phyloP scores from a whole-genome alignment of 176 grass and related monocot species.

The Bolboschoenus planiculmis region DNA sequence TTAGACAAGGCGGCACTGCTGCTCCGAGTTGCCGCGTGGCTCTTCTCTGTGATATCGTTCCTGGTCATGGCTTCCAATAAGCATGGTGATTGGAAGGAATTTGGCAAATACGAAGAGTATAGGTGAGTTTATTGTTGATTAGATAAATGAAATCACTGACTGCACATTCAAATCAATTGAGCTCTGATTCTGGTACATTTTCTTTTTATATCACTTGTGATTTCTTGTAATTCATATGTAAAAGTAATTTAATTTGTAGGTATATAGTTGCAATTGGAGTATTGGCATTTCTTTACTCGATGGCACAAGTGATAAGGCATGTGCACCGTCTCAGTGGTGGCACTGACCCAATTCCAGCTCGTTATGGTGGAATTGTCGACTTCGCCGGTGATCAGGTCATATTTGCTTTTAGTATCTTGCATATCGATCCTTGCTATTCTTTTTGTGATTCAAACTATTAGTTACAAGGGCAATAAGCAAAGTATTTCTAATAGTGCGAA shows the following conservation, averaged over 20 bases:
- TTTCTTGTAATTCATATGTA: too few species aligned
- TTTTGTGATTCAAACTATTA: too few species aligned
- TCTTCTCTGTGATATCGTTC: constrained; percentile 41
- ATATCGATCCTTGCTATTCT: background rate
- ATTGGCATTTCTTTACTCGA: constrained; percentile 58
- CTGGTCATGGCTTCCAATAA: constrained; percentile 54
- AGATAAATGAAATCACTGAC: background rate
- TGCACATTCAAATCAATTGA: background rate
- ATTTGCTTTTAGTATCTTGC: background rate
- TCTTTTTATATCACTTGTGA: too few species aligned
- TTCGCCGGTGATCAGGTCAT: constrained; percentile 80
- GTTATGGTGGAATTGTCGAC: constrained; percentile 39
- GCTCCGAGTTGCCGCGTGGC: constrained; percentile 34
- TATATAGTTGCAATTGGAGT: constrained; percentile 61
- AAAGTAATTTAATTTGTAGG: too few species aligned
- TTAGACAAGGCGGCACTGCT: constrained; percentile 27
- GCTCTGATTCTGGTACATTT: too few species aligned
- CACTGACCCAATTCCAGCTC: constrained; percentile 39
- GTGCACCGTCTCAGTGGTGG: constrained; percentile 43
- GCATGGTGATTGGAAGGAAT: constrained; percentile 74
- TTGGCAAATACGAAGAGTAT: constrained; percentile 63
- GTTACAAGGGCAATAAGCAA: background rate
- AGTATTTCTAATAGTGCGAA: background rate
- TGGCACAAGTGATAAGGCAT: constrained; percentile 52
- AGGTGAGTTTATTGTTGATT: constrained; percentile 15